A percentile compares a stretch with the other conserved stretches of the same genome.
These are phyloP conservation scores for Gigaspora rosea DNA, from an alignment of 192 early-diverging fungal genomes.

Conservation along the genomic window DNA sequence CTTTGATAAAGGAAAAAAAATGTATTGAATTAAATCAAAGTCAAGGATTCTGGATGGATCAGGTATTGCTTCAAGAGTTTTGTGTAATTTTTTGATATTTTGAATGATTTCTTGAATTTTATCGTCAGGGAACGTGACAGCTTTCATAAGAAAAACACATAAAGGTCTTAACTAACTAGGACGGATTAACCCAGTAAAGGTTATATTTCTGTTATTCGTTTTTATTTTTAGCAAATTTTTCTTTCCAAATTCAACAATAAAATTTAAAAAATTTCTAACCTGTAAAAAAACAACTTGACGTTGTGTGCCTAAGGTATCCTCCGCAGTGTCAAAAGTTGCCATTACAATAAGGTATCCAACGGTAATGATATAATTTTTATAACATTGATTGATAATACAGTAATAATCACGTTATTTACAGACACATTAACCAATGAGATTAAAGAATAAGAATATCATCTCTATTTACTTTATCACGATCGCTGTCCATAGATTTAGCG, in stretches of 20 bases:
- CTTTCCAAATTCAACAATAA: not conserved
- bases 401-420: too few species aligned
- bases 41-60: slow-evolving; percentile 20
- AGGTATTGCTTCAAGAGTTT: slow-evolving; percentile 16
- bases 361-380: too few species aligned
- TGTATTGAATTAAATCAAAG: slow-evolving; percentile 31
- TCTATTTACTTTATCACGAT: too few species aligned
- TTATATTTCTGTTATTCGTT: not conserved
- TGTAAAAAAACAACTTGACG: slow-evolving; percentile 4
- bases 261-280: not conserved
- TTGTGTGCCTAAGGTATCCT: not conserved
- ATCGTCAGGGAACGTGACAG: not conserved
- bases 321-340: not conserved
- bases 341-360: not conserved
- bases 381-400: too few species aligned
- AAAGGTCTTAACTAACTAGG: slow-evolving; percentile 26
- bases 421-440: too few species aligned
- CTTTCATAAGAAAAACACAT: slow-evolving; percentile 26
- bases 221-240: not conserved
- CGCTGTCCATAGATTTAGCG: too few species aligned
- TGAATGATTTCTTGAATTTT: slow-evolving; percentile 7
- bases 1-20: slow-evolving; percentile 31
- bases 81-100: not conserved
- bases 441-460: too few species aligned
- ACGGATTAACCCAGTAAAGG: not conserved